phyloP scores from a whole-genome alignment of 352 stramenopile genomes.

The Pythium guiyangense region DNA sequence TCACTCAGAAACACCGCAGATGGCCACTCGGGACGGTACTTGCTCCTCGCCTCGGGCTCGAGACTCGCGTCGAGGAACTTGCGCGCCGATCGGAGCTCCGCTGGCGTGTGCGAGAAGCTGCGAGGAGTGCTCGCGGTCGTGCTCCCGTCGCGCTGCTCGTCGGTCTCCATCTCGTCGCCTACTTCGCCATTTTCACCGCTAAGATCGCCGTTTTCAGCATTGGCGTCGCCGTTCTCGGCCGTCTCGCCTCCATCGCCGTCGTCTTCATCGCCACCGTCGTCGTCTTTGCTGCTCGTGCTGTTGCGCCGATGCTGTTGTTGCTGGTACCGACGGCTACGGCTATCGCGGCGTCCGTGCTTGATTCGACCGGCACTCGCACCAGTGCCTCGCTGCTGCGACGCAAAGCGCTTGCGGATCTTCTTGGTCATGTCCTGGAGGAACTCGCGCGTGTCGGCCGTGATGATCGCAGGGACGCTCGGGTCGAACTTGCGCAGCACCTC shows the following conservation, averaged over 20 bases:
- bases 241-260: not conserved
- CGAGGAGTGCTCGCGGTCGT: not conserved
- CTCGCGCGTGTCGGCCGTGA: conserved; percentile 36
- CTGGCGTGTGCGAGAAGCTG: not conserved
- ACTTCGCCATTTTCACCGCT: not conserved
- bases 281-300: not conserved
- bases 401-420: conserved; percentile 20
- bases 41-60: conserved; percentile 10
- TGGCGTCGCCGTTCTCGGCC: not conserved
- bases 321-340: not conserved
- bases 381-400: not conserved
- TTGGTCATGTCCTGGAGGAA: conserved; percentile 32
- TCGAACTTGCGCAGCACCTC: conserved; percentile 38
- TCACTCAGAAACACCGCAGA: conserved; percentile 50
- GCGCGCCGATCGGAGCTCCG: conserved; percentile 23
- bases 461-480: conserved; percentile 20
- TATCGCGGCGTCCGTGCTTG: not conserved
- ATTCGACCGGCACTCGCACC: not conserved
- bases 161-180: not conserved
- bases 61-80: conserved; percentile 31
- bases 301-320: conserved; percentile 1
- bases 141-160: not conserved
- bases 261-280: conserved; percentile 3
- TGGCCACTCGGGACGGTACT: conserved; percentile 12
- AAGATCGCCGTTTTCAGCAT: not conserved